Base-by-base conservation (phyloP, 2,329 filamentous ascomycete genomes). In the Hypomyces rosellus region DNA sequence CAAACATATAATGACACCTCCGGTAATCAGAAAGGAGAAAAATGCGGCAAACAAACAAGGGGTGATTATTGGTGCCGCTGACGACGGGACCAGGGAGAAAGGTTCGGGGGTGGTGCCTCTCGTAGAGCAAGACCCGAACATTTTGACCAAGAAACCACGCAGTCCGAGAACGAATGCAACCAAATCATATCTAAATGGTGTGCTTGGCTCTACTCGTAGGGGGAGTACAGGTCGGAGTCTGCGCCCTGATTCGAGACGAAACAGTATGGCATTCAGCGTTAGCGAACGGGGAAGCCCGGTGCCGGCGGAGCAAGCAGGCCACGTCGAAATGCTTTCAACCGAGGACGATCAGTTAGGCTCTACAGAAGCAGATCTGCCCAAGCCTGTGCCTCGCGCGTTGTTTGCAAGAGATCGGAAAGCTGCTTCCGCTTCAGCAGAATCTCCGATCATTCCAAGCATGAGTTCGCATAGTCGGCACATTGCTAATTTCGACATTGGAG, bases 221-320 rank as follows among this genome's bases (percentile, higher is more conserved):
- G 6, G 9, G 25, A 30, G 25, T 11, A 30, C 9, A 6, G 25
- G 3, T 30, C 25, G 25, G 6, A 11, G 25, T 11, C 25, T 8
- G 9, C 25, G 25, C 2, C 8, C 25, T 6, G 25, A 6, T 30
- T 11, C 9, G 8, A 30, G 43, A 46, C 48, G 47, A 8, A 37
- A 22, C n/a, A 2, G 36, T 4, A 45, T 45, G 11, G 44, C 51
- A n/a, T 46, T 63, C 44, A 64, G 60, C 38, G 34, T 64, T 16
- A 62, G 60, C 7, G 61, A 61, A 15, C 56, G 44, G 7, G 62
- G 62, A 12, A 64, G 62, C n/a, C 62, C 62, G 1, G 46, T 62
- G 14, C 59, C 55, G 8, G n/a, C 51, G 16, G 48, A 30, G 18
- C 38, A 49, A 15, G 14, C 16, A 22, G 34, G 15, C 11, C 36